phyloP scores from a whole-genome alignment of 2,329 filamentous ascomycete species.

The Talaromyces sp. region DNA sequence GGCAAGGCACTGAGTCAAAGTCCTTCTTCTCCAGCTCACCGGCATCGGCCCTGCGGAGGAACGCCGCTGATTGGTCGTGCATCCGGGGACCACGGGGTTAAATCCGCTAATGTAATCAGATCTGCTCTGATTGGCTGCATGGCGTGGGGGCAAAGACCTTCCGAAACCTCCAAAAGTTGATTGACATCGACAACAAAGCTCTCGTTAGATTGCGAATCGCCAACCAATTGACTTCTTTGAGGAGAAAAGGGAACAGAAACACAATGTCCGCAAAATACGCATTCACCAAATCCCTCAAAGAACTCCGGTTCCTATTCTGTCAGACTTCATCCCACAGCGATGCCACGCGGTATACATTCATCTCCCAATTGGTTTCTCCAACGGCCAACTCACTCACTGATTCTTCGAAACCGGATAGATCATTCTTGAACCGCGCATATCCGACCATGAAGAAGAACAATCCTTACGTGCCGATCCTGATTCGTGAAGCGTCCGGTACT shows the following conservation, averaged over 20 bases:
- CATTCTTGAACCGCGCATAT: constrained; percentile 85
- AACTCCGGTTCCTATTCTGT: constrained; percentile 96
- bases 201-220: not conserved
- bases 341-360: constrained; percentile 82
- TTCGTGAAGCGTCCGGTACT: constrained; percentile 83
- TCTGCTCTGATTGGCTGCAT: constrained; percentile 2
- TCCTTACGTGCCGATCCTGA: constrained; percentile 85
- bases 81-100: not conserved
- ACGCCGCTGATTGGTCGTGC: constrained; percentile 9
- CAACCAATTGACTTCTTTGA: not conserved
- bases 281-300: constrained; percentile 82
- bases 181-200: not conserved
- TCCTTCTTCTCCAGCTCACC: no score
- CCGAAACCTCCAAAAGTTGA: not conserved
- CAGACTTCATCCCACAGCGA: constrained; percentile 89
- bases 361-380: constrained; percentile 28
- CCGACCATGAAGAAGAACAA: constrained; percentile 99
- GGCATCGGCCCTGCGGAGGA: not conserved
- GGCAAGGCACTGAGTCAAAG: no score
- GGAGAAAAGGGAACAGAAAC: constrained; percentile 3
- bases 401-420: no score
- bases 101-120: constrained; percentile 29
- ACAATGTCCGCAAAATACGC: constrained; percentile 89
- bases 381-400: no score
- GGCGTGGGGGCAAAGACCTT: not conserved